Base-by-base conservation (phyloP, 2,329 filamentous ascomycete species). In the Venturia aucupariae region DNA sequence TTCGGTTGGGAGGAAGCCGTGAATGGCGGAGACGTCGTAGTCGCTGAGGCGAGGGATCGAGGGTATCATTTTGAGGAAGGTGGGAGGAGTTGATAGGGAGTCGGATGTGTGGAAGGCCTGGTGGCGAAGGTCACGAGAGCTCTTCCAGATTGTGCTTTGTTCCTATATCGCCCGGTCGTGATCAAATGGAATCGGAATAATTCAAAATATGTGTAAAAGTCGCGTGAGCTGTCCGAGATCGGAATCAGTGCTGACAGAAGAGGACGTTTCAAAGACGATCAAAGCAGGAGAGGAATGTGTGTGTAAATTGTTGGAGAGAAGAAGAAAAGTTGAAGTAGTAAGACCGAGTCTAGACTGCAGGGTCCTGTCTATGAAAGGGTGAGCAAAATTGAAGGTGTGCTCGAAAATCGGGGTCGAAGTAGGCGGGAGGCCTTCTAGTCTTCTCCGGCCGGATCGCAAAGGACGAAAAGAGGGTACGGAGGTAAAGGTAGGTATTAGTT, bases 1-100 rank as follows among this genome's bases (percentile, higher is more conserved):
- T 68, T 90, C 86, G 67, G 89, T 81, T 1, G 94, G 92, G 63
- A 99, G 84, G 78, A 99, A 99, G 71, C 94, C 94, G 61, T 67
- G 44, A 13, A 66, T 19, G 32, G 65, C 39, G 32, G 65, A 67
- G 35, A 67, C 65, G 42, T 67, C 65, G 54, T 66, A 67, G 54
- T 67, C 65, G 59, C 59, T 41, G 35, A 67, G 65, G 35, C 65
- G 65, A 15, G 65, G 65, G 30, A 67, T 39, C 3, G 65, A 46
- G 1, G 65, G 65, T 27, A 60, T 46, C 65, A 67, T 67, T 44
- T 38, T 60, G 17, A 30, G 30, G 19, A 30, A 15, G 19, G 27
- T 11, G 27, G 27, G 10, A 1, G 51, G 51, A 35, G 6, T n/a
- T 7, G 46, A 15, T 57, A 11, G 19, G 30, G 19, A 5, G 15